Evolutionary conservation across 2,329 filamentous ascomycete genomes (phyloP).

Genomic region (Pseudogymnoascus sp.): DNA sequence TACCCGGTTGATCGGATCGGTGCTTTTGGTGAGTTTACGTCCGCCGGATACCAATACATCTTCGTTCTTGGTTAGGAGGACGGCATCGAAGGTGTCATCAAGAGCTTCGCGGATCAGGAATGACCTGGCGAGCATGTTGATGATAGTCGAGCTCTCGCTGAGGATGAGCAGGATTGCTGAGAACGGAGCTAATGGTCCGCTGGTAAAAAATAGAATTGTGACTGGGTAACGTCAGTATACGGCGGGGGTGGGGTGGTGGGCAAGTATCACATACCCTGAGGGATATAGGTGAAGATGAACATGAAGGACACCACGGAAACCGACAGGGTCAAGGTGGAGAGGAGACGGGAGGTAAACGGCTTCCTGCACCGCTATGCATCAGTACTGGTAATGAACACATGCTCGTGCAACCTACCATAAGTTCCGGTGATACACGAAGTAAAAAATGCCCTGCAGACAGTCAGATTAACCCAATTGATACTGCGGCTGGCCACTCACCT

Average conservation of each 20-base stretch:
- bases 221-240: constrained; percentile 33
- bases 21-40: constrained; percentile 58
- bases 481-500: constrained; percentile 31
- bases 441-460: constrained; percentile 44
- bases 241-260: not conserved
- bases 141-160: constrained; percentile 50
- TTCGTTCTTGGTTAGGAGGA: constrained; percentile 43
- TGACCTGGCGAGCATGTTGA: constrained; percentile 50
- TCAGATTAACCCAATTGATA: constrained; percentile 12
- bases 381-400: not conserved
- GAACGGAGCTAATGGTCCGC: constrained; percentile 70
- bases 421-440: constrained; percentile 46
- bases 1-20: constrained; percentile 39
- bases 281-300: constrained; percentile 81
- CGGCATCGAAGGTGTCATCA: constrained; percentile 82
- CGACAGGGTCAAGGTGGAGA: constrained; percentile 60
- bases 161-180: constrained; percentile 62
- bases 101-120: constrained; percentile 76
- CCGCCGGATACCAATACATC: constrained; percentile 61
- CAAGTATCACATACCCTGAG: constrained; percentile 44
- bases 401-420: constrained; percentile 37
- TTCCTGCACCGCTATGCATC: constrained; percentile 16
- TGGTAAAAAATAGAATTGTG: constrained; percentile 28
- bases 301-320: constrained; percentile 65
- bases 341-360: constrained; percentile 46